Conservation (phyloP, 805 yeast genomes). For the Monosporozyma siamensis region DNA sequence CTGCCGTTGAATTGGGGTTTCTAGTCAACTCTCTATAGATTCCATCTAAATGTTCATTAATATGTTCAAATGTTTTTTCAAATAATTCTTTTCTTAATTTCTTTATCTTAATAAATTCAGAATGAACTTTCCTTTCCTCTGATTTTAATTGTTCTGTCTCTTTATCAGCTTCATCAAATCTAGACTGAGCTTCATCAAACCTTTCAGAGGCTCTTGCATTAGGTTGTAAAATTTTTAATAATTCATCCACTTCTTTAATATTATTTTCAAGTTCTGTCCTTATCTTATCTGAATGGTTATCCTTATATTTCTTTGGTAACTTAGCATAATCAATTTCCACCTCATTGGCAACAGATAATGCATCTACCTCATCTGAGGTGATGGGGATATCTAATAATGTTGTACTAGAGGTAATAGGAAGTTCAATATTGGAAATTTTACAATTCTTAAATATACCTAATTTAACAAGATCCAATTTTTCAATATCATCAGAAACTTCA, state of each 20-base stretch:
- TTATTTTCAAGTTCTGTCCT: conserved; percentile 32
- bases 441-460: conserved; percentile 56
- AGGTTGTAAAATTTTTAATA: conserved; percentile 47
- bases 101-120: conserved; percentile 51
- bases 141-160: conserved; percentile 57
- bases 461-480: conserved; percentile 46
- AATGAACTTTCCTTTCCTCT: conserved; percentile 45
- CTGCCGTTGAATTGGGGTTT: conserved; percentile 38
- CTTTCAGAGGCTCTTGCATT: conserved; percentile 74
- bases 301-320: conserved; percentile 37
- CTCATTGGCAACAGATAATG: conserved; percentile 35
- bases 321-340: conserved; percentile 48
- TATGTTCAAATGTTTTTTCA: conserved; percentile 66
- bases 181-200: conserved; percentile 54
- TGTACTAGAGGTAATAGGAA: conserved; percentile 53
- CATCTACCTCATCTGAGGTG: conserved; percentile 38
- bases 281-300: conserved; percentile 24
- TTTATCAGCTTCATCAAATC: conserved; percentile 49
- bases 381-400: conserved; percentile 53
- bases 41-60: conserved; percentile 59
- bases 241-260: conserved; percentile 31
- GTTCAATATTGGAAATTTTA: conserved; percentile 55
- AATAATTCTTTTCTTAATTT: conserved; percentile 52
- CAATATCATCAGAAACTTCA: conserved; percentile 42
- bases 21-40: conserved; percentile 83